Conservation (phyloP, 352 stramenopile species). For the Globisporangium barbulae region DNA sequence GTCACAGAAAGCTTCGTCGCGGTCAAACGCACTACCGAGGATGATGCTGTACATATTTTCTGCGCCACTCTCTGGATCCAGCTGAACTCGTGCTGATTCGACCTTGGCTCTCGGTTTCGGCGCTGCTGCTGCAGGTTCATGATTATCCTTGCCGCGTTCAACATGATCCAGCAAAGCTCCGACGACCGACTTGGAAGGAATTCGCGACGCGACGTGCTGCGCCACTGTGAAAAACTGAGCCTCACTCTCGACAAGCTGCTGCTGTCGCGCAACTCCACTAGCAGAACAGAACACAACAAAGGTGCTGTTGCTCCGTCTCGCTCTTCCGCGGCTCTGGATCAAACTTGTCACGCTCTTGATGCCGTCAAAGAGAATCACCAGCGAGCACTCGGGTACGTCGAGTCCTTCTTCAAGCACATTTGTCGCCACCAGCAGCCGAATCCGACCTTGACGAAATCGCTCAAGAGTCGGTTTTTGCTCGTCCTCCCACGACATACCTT, state of each 20-base stretch:
- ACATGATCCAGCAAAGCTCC: slow-evolving; percentile 29
- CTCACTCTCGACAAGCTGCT: slow-evolving; percentile 58
- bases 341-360: slow-evolving; percentile 66
- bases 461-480: slow-evolving; percentile 74
- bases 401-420: slow-evolving; percentile 81
- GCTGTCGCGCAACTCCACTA: slow-evolving; percentile 33
- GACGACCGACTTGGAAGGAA: slow-evolving; percentile 48
- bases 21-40: slow-evolving; percentile 28
- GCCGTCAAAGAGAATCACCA: slow-evolving; percentile 78
- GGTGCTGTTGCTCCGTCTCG: slow-evolving; percentile 45
- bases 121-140: neutral
- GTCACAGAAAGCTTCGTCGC: slow-evolving; percentile 8
- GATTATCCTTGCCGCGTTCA: slow-evolving; percentile 1
- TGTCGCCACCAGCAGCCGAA: slow-evolving; percentile 70
- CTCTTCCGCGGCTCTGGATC: slow-evolving; percentile 73
- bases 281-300: slow-evolving; percentile 71
- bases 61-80: neutral
- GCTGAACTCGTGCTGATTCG: neutral
- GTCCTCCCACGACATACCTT: slow-evolving; percentile 80
- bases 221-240: slow-evolving; percentile 38
- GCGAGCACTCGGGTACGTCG: slow-evolving; percentile 72
- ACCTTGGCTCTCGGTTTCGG: neutral
- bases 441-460: slow-evolving; percentile 59
- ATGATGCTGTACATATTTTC: slow-evolving; percentile 48
- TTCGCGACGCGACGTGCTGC: slow-evolving; percentile 27